These are phyloP conservation scores for Cubamyces sp. DNA, from an alignment of 768 basidiomycete species.

Conservation along the genomic window DNA sequence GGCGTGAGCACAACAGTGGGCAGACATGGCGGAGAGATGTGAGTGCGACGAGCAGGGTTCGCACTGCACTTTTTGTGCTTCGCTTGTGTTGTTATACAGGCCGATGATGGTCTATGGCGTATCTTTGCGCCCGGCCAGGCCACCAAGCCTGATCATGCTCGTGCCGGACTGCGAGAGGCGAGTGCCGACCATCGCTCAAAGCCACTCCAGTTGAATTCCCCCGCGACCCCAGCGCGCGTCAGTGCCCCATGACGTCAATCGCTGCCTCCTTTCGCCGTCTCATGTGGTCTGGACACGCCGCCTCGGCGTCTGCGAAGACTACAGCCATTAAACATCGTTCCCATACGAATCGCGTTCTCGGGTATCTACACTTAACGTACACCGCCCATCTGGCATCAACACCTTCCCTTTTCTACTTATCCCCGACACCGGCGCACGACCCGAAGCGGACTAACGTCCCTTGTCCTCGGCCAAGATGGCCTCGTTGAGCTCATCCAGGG, in stretches of 20 bases:
- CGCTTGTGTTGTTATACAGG: background rate
- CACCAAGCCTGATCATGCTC: background rate
- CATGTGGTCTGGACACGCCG: no score
- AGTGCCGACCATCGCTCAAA: no score
- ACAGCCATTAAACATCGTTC: background rate
- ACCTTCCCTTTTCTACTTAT: background rate
- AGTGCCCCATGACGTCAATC: background rate
- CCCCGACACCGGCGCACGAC: background rate
- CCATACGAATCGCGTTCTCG: background rate
- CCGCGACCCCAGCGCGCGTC: no score
- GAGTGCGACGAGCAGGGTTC: background rate
- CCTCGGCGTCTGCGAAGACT: no score
- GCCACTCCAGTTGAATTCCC: background rate
- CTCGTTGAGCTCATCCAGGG: constrained; percentile 93
- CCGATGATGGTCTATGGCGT: background rate
- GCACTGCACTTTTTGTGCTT: background rate
- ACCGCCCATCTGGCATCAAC: background rate
- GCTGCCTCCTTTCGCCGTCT: no score
- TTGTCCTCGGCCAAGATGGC: constrained; percentile 74
- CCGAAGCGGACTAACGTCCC: constrained; percentile 30
- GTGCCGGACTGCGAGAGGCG: no score
- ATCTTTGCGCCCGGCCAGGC: background rate
- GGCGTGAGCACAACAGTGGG: background rate
- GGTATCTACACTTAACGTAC: constrained; percentile 2
- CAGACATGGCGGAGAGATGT: background rate